These are phyloP conservation scores for Candolleomyces eurysporus DNA, from an alignment of 768 basidiomycete genomes.

Conservation along the genomic window DNA sequence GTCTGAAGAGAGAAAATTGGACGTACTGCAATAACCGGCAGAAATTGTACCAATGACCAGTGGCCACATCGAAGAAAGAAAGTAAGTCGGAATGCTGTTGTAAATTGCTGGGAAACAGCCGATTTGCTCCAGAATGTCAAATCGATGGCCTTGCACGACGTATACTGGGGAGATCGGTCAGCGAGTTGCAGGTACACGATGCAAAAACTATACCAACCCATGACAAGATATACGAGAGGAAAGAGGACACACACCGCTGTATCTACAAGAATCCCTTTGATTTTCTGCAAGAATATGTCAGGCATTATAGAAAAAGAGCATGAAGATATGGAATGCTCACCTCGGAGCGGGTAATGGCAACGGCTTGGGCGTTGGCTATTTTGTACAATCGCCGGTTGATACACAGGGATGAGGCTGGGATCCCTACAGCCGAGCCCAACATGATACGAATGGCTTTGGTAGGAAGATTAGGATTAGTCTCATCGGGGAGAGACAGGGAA, in stretches of 20 bases:
- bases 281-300: conserved; percentile 22
- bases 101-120: conserved; percentile 39
- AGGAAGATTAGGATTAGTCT: no score
- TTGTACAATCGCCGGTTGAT: conserved; percentile 41
- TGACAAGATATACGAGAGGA: conserved; percentile 34
- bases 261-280: conserved; percentile 30
- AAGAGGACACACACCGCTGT: conserved; percentile 33
- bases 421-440: conserved; percentile 27
- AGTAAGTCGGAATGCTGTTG: conserved; percentile 26
- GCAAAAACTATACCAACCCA: conserved; percentile 42
- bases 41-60: conserved; percentile 12
- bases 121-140: conserved; percentile 41
- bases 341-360: conserved; percentile 12
- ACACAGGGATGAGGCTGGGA: conserved; percentile 35
- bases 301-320: neutral
- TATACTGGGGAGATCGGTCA: conserved; percentile 36
- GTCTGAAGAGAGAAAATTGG: no score
- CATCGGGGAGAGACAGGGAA: neutral
- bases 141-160: conserved; percentile 46
- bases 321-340: neutral
- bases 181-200: conserved; percentile 32
- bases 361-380: conserved; percentile 28
- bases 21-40: neutral
- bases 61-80: conserved; percentile 37
- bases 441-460: conserved; percentile 28